phyloP scores from a whole-genome alignment of 164 flowering plant genomes.

The Piper betle region DNA sequence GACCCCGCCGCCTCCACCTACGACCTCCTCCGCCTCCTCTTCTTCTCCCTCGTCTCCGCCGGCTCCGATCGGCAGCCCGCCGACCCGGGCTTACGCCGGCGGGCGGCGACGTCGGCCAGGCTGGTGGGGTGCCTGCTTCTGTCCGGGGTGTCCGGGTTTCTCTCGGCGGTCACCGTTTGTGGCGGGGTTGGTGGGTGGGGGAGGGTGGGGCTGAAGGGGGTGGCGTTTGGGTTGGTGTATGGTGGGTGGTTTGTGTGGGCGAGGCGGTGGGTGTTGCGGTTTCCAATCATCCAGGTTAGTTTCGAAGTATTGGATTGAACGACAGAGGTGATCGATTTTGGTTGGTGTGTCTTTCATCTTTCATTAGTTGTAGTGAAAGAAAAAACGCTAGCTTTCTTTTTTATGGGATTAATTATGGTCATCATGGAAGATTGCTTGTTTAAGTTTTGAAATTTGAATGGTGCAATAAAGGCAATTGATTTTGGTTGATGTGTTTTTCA shows the following conservation, averaged over 20 bases:
- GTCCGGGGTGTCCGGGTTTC: conserved; percentile 14
- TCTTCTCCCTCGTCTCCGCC: conserved; percentile 14
- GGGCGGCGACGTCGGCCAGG: conserved; percentile 23
- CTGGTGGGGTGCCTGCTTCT: conserved; percentile 20
- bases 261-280: conserved; percentile 54
- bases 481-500: no score
- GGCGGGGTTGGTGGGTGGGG: conserved; percentile 10
- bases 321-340: no score
- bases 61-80: conserved; percentile 3
- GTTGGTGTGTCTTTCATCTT: no score
- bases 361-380: no score
- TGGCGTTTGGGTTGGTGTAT: conserved; percentile 44
- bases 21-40: conserved; percentile 23
- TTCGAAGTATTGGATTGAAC: no score
- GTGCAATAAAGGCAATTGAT: no score
- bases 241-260: conserved; percentile 38
- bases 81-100: conserved; percentile 16
- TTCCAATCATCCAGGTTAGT: conserved; percentile 76
- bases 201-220: conserved; percentile 49
- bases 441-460: no score
- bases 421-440: no score
- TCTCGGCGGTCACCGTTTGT: conserved; percentile 16
- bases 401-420: no score
- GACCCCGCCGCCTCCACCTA: conserved; percentile 34
- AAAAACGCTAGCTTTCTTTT: no score